Base-by-base conservation (phyloP, 2,329 filamentous ascomycete species). In the Xylogone sp. region DNA sequence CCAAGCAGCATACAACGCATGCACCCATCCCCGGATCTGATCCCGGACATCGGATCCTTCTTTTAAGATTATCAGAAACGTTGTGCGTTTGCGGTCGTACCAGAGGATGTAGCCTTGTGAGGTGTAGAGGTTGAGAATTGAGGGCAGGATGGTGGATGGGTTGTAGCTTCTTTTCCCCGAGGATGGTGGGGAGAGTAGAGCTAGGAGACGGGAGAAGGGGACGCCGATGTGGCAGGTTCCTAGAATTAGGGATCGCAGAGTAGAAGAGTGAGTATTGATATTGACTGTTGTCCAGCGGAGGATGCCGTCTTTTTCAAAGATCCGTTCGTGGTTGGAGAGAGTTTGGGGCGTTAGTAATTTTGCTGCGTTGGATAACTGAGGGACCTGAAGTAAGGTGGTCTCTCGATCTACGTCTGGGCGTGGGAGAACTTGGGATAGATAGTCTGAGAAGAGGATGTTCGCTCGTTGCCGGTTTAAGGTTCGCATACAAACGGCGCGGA, bases 391-490 rank as follows among this genome's bases (percentile, higher is more conserved):
- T n/a, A n/a, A n/a, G n/a, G n/a, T 29, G 43, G 5, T 18, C n/a
- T 19, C 21, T 4, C 48, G 31, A 9, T 45, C 29, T 16, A 22
- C 5, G 62, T 64, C 12, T 79, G 57, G 3, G 29, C n/a, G n/a
- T n/a, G n/a, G n/a, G n/a, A n/a, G n/a, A n/a, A 18, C 39, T 18
- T 56, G 42, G 6, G 56, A 49, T 7, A 86, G 66, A 49, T 80
- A 79, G 55, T 77, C 73, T 42, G 81, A 78, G 60, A 92, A 85
- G 1, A 96, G 75, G 19, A 97, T 83, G 45, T 86, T 89, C 1
- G 91, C 88, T 31, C 94, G 82, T 68, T 97, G 92, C 20, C 90
- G 80, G 70, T 96, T 97, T 31, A 97, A 75, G 6, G 83, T 89
- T 39, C 81, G 81, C 85, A 97, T 90, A 65, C 83, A 84, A 16